These are phyloP conservation scores for Cryptosporidium ubiquitum DNA, from an alignment of 169 alveolate genomes.

Conservation along the genomic window DNA sequence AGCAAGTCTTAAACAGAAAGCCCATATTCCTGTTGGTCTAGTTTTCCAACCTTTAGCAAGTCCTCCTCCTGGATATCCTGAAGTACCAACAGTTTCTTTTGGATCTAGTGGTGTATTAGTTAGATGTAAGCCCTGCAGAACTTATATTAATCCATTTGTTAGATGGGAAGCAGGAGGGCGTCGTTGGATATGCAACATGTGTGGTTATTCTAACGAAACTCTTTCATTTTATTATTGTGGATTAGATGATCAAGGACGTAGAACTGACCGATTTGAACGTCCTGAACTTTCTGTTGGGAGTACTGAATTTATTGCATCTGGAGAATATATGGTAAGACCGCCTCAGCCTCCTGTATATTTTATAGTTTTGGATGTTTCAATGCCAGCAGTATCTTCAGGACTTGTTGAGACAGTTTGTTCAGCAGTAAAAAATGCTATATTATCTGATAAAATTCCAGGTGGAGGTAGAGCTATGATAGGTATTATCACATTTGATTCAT, in stretches of 20 bases:
- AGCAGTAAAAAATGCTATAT: constrained; percentile 87
- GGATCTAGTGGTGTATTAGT: constrained; percentile 88
- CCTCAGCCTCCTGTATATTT: constrained; percentile 96
- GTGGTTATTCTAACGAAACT: constrained; percentile 93
- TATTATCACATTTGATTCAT: constrained; percentile 94
- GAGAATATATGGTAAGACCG: constrained; percentile 95
- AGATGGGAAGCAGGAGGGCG: constrained; percentile 94
- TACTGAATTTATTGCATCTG: constrained; percentile 94
- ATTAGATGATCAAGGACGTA: constrained; percentile 81
- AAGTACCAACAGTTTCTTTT: constrained; percentile 87
- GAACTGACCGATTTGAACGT: constrained; percentile 88
- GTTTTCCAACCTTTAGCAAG: constrained; percentile 87
- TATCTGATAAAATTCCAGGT: constrained; percentile 82
- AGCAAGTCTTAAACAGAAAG: constrained; percentile 83
- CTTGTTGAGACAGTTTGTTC: constrained; percentile 86
- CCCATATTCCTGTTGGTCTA: constrained; percentile 84
- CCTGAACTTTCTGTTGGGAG: constrained; percentile 93
- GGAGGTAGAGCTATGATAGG: constrained; percentile 92
- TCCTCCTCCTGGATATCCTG: constrained; percentile 86
- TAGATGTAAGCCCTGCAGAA: constrained; percentile 91
- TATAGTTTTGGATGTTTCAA: constrained; percentile 89
- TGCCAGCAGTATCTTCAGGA: constrained; percentile 91
- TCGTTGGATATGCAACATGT: constrained; percentile 96
- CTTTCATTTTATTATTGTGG: constrained; percentile 81
- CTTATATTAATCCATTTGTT: constrained; percentile 96